Conservation (phyloP, 495 filamentous ascomycete genomes). For the Neurospora tetrasperma region DNA sequence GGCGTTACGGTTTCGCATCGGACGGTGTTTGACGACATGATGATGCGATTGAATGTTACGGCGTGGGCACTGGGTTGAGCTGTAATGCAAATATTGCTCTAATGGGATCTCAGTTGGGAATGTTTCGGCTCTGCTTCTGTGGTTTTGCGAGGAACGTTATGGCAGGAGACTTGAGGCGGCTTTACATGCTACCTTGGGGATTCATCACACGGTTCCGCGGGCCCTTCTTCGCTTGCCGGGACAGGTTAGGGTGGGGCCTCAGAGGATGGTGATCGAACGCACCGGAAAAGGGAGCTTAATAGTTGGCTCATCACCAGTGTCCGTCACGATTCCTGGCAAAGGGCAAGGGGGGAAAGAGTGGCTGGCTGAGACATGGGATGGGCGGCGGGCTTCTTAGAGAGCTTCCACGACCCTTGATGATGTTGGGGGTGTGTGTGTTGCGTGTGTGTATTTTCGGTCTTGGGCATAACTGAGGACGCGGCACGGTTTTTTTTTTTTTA, state of each 20-base stretch:
- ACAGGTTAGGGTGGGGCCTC: background rate
- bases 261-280: background rate
- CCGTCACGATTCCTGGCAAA: background rate
- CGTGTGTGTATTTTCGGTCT: slow-evolving; percentile 22
- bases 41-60: slow-evolving; percentile 9
- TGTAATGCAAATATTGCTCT: background rate
- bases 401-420: background rate
- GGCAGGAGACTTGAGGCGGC: background rate
- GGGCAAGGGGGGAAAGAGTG: background rate
- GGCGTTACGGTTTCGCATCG: slow-evolving; percentile 21
- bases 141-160: background rate
- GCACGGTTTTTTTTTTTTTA: slow-evolving; percentile 7
- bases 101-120: slow-evolving; percentile 1
- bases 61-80: slow-evolving; percentile 15
- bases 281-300: background rate
- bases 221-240: background rate
- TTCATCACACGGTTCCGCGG: background rate
- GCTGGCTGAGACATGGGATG: slow-evolving; percentile 5
- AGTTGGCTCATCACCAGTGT: background rate
- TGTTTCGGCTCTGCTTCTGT: background rate
- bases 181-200: background rate
- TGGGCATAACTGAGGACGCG: slow-evolving; percentile 21
- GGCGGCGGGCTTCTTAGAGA: slow-evolving; percentile 8
- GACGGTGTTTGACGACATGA: slow-evolving; percentile 16
- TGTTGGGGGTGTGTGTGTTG: slow-evolving; percentile 1